These are phyloP conservation scores for Neoarthrinium moseri DNA, from an alignment of 2,329 filamentous ascomycete genomes.

Conservation along the genomic window DNA sequence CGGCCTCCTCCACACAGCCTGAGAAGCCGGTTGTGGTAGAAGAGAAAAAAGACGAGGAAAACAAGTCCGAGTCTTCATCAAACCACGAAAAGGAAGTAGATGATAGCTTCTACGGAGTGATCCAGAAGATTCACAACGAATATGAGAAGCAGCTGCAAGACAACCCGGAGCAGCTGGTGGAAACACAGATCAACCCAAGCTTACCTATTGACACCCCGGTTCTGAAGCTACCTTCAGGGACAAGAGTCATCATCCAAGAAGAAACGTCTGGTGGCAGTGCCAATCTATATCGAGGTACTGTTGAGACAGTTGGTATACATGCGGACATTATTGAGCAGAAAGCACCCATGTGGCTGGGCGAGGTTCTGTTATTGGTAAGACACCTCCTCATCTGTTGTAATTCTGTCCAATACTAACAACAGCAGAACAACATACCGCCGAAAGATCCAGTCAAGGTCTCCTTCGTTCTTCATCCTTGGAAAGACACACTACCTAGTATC, in stretches of 20 bases:
- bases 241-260: conserved; percentile 68
- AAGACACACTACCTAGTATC: conserved; percentile 72
- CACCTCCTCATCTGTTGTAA: not conserved
- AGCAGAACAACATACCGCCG: conserved; percentile 70
- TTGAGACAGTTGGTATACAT: conserved; percentile 73
- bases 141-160: conserved; percentile 69
- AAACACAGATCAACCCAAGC: conserved; percentile 67
- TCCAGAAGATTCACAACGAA: conserved; percentile 70
- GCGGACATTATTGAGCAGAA: conserved; percentile 81
- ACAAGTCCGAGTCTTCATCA: conserved; percentile 56
- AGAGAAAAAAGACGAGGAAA: conserved; percentile 68
- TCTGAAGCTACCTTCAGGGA: conserved; percentile 67
- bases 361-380: conserved; percentile 71
- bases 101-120: conserved; percentile 69
- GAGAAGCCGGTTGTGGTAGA: conserved; percentile 73
- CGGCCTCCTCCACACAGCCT: conserved; percentile 61
- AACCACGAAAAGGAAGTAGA: conserved; percentile 72
- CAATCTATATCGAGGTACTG: conserved; percentile 88
- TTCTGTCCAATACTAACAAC: conserved; percentile 10
- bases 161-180: conserved; percentile 51
- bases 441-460: conserved; percentile 98
- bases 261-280: conserved; percentile 68
- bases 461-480: conserved; percentile 82
- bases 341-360: conserved; percentile 88
- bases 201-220: conserved; percentile 73